Evolutionary conservation across 177 flowering plant species (phyloP).

Genomic region (Vitis hybrid): DNA sequence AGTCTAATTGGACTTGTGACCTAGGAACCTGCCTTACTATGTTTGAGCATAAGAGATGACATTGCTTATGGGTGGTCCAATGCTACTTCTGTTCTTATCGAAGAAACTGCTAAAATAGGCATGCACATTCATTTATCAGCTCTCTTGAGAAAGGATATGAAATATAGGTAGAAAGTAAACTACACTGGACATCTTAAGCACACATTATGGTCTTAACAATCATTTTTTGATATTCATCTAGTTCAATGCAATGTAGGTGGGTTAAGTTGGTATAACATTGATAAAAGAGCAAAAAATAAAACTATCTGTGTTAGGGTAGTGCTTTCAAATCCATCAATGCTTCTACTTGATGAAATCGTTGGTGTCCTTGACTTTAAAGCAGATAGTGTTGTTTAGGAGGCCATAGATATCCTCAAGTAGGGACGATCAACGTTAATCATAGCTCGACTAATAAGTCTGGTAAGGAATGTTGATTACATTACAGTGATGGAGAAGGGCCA

Average conservation of each 20-base stretch:
- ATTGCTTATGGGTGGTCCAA: slow-evolving; percentile 81
- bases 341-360: slow-evolving; percentile 96
- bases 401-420: slow-evolving; percentile 89
- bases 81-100: slow-evolving; percentile 83
- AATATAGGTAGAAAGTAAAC: background rate
- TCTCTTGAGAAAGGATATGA: slow-evolving; percentile 44
- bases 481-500: no score
- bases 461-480: no score
- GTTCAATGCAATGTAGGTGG: no score
- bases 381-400: slow-evolving; percentile 88
- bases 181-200: no score
- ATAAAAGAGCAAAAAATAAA: slow-evolving; percentile 92
- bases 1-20: slow-evolving; percentile 95
- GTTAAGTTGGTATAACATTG: slow-evolving; percentile 15
- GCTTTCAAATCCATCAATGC: slow-evolving; percentile 89
- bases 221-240: no score
- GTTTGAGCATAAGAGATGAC: slow-evolving; percentile 89
- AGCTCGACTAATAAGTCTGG: no score
- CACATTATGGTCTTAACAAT: no score
- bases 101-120: slow-evolving; percentile 96
- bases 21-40: slow-evolving; percentile 93
- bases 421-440: slow-evolving; percentile 26
- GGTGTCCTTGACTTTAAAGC: slow-evolving; percentile 88
- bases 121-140: slow-evolving; percentile 94
- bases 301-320: slow-evolving; percentile 92